phyloP scores from a whole-genome alignment of 164 flowering plant genomes.

The Amborella trichopoda region DNA sequence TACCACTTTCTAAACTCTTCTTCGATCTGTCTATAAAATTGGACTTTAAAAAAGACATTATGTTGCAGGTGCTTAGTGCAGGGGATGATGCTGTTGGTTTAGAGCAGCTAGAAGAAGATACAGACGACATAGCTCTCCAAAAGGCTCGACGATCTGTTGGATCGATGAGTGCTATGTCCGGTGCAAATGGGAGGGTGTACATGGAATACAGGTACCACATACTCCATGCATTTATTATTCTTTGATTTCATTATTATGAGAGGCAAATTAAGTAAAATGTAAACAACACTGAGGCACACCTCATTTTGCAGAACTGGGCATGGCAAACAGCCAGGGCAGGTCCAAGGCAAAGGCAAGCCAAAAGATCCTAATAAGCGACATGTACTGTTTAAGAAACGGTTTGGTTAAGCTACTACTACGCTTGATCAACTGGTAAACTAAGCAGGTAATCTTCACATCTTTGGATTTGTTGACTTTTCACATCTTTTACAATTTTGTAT shows the following conservation, averaged over 20 bases:
- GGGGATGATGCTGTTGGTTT: slow-evolving; percentile 85
- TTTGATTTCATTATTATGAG: neutral
- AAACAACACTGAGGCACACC: neutral
- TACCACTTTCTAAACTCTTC: too few relatives aligned
- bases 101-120: slow-evolving; percentile 85
- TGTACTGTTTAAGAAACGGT: slow-evolving; percentile 51
- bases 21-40: too few relatives aligned
- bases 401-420: too few relatives aligned
- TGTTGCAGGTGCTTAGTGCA: slow-evolving; percentile 57
- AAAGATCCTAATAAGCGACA: slow-evolving; percentile 87
- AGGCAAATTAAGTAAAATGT: neutral
- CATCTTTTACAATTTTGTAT: too few relatives aligned
- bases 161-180: slow-evolving; percentile 93
- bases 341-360: slow-evolving; percentile 57
- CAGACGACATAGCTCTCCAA: slow-evolving; percentile 64
- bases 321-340: slow-evolving; percentile 30
- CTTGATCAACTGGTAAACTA: too few relatives aligned
- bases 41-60: slow-evolving; percentile 5
- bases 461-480: too few relatives aligned
- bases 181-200: slow-evolving; percentile 82
- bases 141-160: slow-evolving; percentile 64
- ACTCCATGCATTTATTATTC: neutral
- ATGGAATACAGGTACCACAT: slow-evolving; percentile 67
- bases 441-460: too few relatives aligned
- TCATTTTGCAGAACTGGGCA: slow-evolving; percentile 46